These are phyloP conservation scores for Podaxis mareebaensis DNA, from an alignment of 768 basidiomycete species.

Conservation along the genomic window DNA sequence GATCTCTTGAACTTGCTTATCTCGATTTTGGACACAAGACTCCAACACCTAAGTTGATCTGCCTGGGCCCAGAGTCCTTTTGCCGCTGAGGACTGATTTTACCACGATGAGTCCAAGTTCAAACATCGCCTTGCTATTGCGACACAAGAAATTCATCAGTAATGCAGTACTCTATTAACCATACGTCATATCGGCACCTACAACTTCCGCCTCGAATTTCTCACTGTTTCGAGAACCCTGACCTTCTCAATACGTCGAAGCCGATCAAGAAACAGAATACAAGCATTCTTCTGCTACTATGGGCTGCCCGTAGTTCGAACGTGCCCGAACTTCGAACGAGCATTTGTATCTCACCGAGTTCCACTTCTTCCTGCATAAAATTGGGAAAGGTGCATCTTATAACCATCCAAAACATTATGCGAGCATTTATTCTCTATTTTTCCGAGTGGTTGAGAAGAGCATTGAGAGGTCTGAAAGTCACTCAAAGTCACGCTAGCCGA, in stretches of 20 bases:
- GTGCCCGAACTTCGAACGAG: no score
- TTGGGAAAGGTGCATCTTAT: no score
- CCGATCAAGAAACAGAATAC: neutral
- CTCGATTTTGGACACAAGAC: neutral
- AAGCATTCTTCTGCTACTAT: neutral
- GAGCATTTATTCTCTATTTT: no score
- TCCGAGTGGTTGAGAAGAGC: no score
- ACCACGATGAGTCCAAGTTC: neutral
- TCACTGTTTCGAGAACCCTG: neutral
- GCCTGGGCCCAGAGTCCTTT: neutral
- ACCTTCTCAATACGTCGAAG: neutral
- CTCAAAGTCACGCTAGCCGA: no score
- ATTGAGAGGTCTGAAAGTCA: no score
- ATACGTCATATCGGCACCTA: neutral
- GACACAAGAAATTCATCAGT: neutral
- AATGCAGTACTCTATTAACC: neutral
- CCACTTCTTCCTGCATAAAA: no score
- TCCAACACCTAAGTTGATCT: neutral
- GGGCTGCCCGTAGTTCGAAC: no score
- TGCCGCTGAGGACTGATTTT: neutral
- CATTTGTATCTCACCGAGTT: no score
- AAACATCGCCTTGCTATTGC: neutral
- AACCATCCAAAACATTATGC: no score
- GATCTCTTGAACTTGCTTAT: neutral
- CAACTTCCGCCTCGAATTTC: neutral